Base-by-base conservation (phyloP, 495 filamentous ascomycete genomes). In the Aspergillus funiculosus region DNA sequence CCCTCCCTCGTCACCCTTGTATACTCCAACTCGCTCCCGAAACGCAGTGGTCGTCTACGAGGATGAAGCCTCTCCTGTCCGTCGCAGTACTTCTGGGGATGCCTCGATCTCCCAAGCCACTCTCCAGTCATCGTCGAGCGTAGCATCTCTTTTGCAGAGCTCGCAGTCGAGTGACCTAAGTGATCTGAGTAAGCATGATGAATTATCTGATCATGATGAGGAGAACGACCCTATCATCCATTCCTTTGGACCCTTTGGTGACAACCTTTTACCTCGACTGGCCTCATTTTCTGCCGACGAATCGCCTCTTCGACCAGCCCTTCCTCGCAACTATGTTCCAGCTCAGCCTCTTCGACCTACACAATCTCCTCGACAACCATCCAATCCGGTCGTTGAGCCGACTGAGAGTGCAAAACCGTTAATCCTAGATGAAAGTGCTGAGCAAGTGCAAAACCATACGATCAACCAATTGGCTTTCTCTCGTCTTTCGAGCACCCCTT, bases 391-490 rank as follows among this genome's bases (percentile, higher is more conserved):
- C 8, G 25, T 30, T 4, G 64, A 67, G 18, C 31, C 53, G 11
- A 60, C 54, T 30, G 52, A 66, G 36, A 46, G 56, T 22, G 48
- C 15, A 50, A 68, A 64, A 25, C 57, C 59, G 37, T 59, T 58
- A 26, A 63, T 57, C n/a, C 51, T 54, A 34, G 68, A 58, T 37
- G 66, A 69, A 36, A 52, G 46, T 21, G 57, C 50, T 6, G 65
- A 67, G 57, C 43, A 63, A 54, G 67, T 59, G 54, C 76, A 54
- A 62, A 89, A 96, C 59, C 94, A 97, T 57, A 81, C 90, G 39
- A 75, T 86, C 56, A 98, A 97, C 62, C 92, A 98, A 63, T 74
- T 98, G 14, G 90, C 94, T n/a, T 98, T 85, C 62, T 95, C 92
- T 9, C 87, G 94, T 14, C 72, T 96, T 1, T 87, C 89, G n/a